Conservation (phyloP, 441 rosid species). For the Eugenia klotzschiana region DNA sequence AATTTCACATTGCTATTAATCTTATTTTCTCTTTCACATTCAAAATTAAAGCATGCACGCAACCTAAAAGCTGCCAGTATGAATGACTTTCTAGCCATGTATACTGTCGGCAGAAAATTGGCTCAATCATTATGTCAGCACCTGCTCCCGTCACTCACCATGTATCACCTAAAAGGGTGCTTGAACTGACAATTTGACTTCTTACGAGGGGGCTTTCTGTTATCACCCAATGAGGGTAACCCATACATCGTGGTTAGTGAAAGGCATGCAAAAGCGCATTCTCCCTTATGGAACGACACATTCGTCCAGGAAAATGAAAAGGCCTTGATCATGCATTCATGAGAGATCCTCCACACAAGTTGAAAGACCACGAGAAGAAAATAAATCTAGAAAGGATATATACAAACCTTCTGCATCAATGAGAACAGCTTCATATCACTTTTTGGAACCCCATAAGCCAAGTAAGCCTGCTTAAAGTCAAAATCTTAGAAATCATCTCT, state of each 20-base stretch:
- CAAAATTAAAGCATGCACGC: background rate
- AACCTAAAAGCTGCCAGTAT: background rate
- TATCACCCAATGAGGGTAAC: background rate
- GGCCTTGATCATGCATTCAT: background rate
- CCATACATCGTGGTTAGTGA: background rate
- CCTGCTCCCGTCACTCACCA: background rate
- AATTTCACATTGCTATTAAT: background rate
- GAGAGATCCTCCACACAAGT: background rate
- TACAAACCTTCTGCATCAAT: constrained; percentile 76
- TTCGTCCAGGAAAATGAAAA: background rate
- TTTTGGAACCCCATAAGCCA: constrained; percentile 83
- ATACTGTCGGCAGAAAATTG: background rate
- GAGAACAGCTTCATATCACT: constrained; percentile 83
- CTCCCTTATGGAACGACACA: background rate
- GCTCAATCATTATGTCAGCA: background rate
- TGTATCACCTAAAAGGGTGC: background rate
- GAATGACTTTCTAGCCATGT: background rate
- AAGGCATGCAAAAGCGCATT: background rate
- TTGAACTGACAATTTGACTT: background rate
- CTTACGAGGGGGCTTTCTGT: background rate
- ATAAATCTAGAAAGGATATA: background rate
- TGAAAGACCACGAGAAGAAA: background rate
- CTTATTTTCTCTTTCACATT: background rate
- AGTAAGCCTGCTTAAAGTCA: constrained; percentile 45
- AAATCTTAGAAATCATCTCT: background rate